Base-by-base conservation (phyloP, 2,329 filamentous ascomycete genomes). In the Fusarium algeriense region DNA sequence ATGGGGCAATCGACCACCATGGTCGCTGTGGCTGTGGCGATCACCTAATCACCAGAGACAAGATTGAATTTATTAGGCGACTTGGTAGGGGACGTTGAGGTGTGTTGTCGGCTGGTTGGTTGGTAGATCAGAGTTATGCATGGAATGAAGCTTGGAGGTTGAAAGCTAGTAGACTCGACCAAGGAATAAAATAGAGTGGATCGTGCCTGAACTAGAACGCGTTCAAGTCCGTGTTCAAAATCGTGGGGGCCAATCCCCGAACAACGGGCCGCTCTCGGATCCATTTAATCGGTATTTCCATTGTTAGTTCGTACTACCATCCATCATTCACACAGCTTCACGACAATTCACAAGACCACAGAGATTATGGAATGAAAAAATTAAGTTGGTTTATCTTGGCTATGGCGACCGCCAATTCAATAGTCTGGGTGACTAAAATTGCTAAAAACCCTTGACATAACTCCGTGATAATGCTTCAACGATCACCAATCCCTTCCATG, bases 1-100 rank as follows among this genome's bases (percentile, higher is more conserved):
- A 95, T 93, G 19, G 94, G 94, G 79, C 94, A 97, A 76, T 89
- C 88, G 74, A 97, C 92, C 77, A 80, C 76, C 80, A 82, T 82
- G 64, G 55, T 65, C 40, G 64, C 23, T 32, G 46, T 41, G 32
- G 7, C 26, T 38, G 28, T 40, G 34, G 44, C 60, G 41, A 63
- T 72, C 38, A 43, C 52, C 50, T 48, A 54, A 45, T 38, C 44
- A 59, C 57, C 43, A 59, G 37, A 41, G 32, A 15, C 15, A 43
- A 44, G 17, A 13, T 44, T 59, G 19, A 20, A 8, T 30, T 30
- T 15, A 26, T 28, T 52, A 66, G 37, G 45, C 17, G 38, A 49
- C 19, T 32, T 20, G 28, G 28, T 26, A 38, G 48, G 15, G 34
- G 48, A 32, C 8, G 48, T 46, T 11, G 58, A 63, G 56, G 38